These are phyloP conservation scores for Globisporangium mamillatum DNA, from an alignment of 352 stramenopile species.

Conservation along the genomic window DNA sequence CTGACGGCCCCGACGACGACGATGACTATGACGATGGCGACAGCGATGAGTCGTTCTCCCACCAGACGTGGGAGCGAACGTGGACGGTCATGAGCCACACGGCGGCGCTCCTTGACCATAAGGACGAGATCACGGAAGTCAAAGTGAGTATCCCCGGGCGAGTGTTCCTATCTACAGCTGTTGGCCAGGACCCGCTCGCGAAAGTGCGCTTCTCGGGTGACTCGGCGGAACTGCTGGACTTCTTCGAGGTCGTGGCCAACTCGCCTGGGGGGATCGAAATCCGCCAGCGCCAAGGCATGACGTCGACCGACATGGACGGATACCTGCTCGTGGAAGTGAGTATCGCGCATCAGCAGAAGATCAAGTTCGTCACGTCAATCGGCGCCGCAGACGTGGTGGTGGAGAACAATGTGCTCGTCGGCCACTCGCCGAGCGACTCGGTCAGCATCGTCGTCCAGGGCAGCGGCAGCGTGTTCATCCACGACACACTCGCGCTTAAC, in stretches of 20 bases:
- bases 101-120: background rate
- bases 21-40: background rate
- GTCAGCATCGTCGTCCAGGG: constrained; percentile 2
- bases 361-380: background rate
- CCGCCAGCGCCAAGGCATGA: background rate
- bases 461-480: constrained; percentile 11
- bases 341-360: constrained; percentile 2
- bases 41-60: constrained; percentile 14
- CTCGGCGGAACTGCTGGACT: constrained; percentile 12
- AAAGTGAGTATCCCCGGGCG: constrained; percentile 50
- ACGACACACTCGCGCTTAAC: constrained; percentile 5
- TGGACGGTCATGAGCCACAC: constrained; percentile 39
- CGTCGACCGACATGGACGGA: background rate
- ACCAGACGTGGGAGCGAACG: constrained; percentile 36
- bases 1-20: background rate
- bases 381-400: constrained; percentile 9
- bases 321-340: constrained; percentile 12
- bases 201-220: constrained; percentile 13
- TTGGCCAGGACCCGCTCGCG: constrained; percentile 15
- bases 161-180: constrained; percentile 46
- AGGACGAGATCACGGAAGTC: constrained; percentile 36
- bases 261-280: constrained; percentile 6
- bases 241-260: constrained; percentile 10
- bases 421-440: background rate
- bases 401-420: constrained; percentile 7